Percentiles rank a stretch among this genome's conserved stretches.
Evolutionary conservation across 371 early-diverging fungal species (phyloP).

Genomic region (Mucor irregularis): DNA sequence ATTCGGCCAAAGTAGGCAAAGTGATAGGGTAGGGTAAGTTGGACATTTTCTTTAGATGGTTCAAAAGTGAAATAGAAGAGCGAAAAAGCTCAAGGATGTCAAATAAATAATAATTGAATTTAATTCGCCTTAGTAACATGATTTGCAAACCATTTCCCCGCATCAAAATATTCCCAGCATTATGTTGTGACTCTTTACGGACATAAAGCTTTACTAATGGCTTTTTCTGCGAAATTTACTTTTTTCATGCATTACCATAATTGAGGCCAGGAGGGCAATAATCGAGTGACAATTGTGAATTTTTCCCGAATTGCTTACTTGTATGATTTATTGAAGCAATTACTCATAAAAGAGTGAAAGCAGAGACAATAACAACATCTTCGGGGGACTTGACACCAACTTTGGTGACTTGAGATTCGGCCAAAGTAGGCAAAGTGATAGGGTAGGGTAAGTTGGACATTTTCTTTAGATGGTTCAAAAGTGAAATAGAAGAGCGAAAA

Average conservation of each 20-base stretch:
- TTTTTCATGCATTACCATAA: too few relatives aligned
- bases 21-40: constrained; percentile 26
- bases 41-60: constrained; percentile 9
- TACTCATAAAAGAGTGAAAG: too few relatives aligned
- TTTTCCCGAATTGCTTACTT: too few relatives aligned
- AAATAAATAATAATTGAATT: neutral
- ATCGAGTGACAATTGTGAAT: too few relatives aligned
- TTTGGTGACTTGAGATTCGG: constrained; percentile 25
- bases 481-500: neutral
- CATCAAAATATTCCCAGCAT: neutral
- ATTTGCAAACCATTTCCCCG: neutral
- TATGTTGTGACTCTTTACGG: too few relatives aligned
- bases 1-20: constrained; percentile 24
- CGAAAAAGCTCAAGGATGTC: neutral
- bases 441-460: constrained; percentile 28
- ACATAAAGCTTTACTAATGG: too few relatives aligned
- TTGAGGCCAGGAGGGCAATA: too few relatives aligned
- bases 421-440: constrained; percentile 24
- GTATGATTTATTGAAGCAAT: too few relatives aligned
- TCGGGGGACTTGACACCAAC: constrained; percentile 79
- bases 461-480: neutral
- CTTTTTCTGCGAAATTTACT: too few relatives aligned
- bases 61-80: neutral
- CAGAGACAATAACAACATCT: constrained; percentile 86
- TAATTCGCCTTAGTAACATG: neutral